Conservation (phyloP, 2,329 filamentous ascomycete genomes). For the Ascochyta rabiei region DNA sequence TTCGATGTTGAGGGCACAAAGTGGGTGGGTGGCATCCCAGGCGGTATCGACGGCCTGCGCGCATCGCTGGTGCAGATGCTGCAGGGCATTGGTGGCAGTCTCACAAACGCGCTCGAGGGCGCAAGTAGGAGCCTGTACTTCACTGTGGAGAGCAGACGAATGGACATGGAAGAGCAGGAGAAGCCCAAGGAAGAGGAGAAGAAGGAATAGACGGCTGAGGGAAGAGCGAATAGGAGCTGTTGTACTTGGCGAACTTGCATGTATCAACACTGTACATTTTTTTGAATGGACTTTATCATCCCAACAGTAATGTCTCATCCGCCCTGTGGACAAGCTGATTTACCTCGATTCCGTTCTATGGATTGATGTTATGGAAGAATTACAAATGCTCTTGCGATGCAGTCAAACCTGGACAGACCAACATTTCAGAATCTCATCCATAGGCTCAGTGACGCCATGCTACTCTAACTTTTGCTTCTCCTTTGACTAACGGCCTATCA, state of each 20-base stretch:
- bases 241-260: background rate
- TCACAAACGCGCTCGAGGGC: constrained; percentile 80
- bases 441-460: too few relatives aligned
- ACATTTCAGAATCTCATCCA: too few relatives aligned
- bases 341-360: too few relatives aligned
- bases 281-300: background rate
- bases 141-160: constrained; percentile 81
- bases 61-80: constrained; percentile 82
- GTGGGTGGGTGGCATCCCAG: constrained; percentile 78
- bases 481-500: too few relatives aligned
- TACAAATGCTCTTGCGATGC: too few relatives aligned
- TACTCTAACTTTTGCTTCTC: too few relatives aligned
- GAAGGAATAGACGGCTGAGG: constrained; percentile 8
- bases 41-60: constrained; percentile 79
- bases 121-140: constrained; percentile 83
- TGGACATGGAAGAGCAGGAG: constrained; percentile 77
- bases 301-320: too few relatives aligned
- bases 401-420: too few relatives aligned
- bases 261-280: constrained; percentile 30
- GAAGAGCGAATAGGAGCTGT: constrained; percentile 1
- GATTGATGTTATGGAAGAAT: too few relatives aligned
- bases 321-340: too few relatives aligned
- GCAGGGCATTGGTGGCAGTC: constrained; percentile 76
- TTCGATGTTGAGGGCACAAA: constrained; percentile 76
- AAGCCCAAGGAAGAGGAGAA: constrained; percentile 40